Conservation (phyloP, 768 basidiomycete genomes). For the Kwoniella newhampshirensis region DNA sequence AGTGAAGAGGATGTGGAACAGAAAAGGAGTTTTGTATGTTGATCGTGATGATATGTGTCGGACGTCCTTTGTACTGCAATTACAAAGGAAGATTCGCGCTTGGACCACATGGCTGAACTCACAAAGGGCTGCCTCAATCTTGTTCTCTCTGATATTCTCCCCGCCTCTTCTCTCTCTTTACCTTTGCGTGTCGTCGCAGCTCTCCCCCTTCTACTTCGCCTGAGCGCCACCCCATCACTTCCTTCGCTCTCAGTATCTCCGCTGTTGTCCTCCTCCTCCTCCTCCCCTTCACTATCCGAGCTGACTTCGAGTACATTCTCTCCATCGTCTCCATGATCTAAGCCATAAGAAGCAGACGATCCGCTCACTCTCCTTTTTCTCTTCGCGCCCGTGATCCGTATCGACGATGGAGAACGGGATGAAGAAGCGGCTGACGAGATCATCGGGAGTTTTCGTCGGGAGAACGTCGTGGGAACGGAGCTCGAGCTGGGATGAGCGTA, state of each 20-base stretch:
- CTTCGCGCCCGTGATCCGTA: not conserved
- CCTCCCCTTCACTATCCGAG: too few species aligned
- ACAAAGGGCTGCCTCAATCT: slow-evolving; percentile 7
- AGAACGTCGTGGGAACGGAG: not conserved
- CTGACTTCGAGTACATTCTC: slow-evolving; percentile 6
- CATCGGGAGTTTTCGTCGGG: not conserved
- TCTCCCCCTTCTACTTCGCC: slow-evolving; percentile 14
- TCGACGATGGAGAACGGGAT: not conserved
- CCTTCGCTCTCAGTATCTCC: slow-evolving; percentile 10
- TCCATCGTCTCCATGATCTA: not conserved
- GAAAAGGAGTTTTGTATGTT: too few species aligned
- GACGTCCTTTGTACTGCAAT: too few species aligned
- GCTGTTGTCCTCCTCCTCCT: not conserved
- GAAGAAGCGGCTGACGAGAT: slow-evolving; percentile 3
- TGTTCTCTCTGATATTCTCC: slow-evolving; percentile 4
- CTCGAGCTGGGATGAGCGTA: slow-evolving; percentile 3
- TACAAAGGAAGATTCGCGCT: too few species aligned
- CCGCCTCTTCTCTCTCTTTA: slow-evolving; percentile 1
- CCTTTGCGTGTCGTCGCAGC: too few species aligned
- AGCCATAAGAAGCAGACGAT: slow-evolving; percentile 1
- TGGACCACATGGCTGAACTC: not conserved
- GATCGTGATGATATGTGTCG: too few species aligned
- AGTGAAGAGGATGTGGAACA: too few species aligned
- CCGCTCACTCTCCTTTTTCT: not conserved
- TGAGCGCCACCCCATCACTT: slow-evolving; percentile 1